Base-by-base conservation (phyloP, 805 yeast species). In the Suhomyces pyralidae region DNA sequence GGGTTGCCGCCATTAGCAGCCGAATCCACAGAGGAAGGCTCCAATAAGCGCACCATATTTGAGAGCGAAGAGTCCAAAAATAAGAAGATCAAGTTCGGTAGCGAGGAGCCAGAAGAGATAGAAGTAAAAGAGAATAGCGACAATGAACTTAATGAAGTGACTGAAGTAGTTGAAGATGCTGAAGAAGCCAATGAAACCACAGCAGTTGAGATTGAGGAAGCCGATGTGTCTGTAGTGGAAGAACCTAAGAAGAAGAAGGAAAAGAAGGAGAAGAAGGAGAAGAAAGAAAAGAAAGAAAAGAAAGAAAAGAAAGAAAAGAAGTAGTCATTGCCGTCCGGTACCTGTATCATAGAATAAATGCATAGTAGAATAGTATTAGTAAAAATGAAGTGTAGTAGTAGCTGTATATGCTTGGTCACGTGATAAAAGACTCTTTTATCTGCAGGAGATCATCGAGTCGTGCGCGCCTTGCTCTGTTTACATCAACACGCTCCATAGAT, bases 1-100 rank as follows among this genome's bases (percentile, higher is more conserved):
- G 96, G 96, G 1, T 77, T 89, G 53, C 93, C 96, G 8, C 96
- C 96, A 36, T 61, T 69, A 55, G 61, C 56, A 60, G 67, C 63
- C 28, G 68, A 60, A 44, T 52, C 50, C 45, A 50, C 43, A 4
- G 54, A 40, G 1, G 61, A 56, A 32, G 53, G 36, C 42, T 50
- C 59, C 40, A 64, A 61, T 53, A 68, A 67, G 58, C 65, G 66
- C 55, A 64, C 55, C 50, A 65, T 62, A 51, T 64, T 65, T 42
- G 66, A 62, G 44, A 66, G 62, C 24, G 55, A 34, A 50, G 54
- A 40, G 56, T 59, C 51, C 44, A 28, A 50, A 48, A 60, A 48
- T 55, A 62, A 47, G 55, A 56, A 45, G 63, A 60, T 46, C 56
- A 59, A 45, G 55, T 53, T 42, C 46, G 60, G 57, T 55, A 58